phyloP scores from a whole-genome alignment of 306 rosid genomes.

The Rubus parviflorus region DNA sequence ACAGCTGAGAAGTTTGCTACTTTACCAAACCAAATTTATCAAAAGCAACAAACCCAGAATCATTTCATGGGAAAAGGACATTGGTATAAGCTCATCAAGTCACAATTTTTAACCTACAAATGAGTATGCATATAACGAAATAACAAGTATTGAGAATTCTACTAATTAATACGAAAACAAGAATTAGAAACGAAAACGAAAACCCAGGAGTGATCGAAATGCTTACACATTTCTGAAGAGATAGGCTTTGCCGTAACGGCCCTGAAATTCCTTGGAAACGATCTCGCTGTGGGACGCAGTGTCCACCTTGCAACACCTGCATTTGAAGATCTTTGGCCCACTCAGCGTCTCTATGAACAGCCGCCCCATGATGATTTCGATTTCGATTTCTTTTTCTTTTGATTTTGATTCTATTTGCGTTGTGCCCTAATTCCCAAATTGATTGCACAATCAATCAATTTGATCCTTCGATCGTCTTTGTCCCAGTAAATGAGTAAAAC shows the following conservation, averaged over 20 bases:
- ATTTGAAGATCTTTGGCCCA: constrained; percentile 38
- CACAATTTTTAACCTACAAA: background rate
- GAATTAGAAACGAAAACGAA: background rate
- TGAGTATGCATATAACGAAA: background rate
- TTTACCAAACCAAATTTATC: too few species aligned
- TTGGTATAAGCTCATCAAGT: background rate
- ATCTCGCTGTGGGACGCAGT: constrained; percentile 28
- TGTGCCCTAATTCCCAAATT: constrained; percentile 12
- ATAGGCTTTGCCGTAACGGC: constrained; percentile 35
- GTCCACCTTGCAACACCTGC: constrained; percentile 40
- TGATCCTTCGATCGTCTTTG: background rate
- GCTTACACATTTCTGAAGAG: constrained; percentile 36
- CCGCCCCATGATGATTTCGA: constrained; percentile 28
- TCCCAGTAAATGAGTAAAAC: background rate
- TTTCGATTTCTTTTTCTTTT: background rate
- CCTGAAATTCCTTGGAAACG: constrained; percentile 38
- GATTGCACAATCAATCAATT: background rate
- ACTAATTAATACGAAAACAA: background rate
- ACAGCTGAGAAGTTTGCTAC: too few species aligned
- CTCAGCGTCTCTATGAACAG: constrained; percentile 29
- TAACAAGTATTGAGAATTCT: too few species aligned
- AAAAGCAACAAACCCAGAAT: constrained; percentile 1
- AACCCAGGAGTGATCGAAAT: background rate
- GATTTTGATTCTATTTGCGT: too few species aligned
- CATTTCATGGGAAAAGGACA: too few species aligned